Evolutionary conservation across 2,329 filamentous ascomycete species (phyloP).

Genomic region (Nemania bipapillata): DNA sequence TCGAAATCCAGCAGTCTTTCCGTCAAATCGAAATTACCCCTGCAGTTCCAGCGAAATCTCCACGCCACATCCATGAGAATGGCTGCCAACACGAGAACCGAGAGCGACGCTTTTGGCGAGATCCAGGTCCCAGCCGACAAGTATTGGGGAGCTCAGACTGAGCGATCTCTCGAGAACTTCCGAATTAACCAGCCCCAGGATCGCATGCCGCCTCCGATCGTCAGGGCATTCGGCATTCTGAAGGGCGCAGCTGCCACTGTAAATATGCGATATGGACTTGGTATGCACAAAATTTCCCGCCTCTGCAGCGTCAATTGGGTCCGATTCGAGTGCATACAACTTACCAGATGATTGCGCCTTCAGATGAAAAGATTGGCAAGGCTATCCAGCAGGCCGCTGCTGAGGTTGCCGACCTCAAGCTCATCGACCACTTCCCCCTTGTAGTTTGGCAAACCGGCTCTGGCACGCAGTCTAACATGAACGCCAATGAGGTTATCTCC

Average conservation of each 20-base stretch:
- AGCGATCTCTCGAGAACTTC: slow-evolving; percentile 97
- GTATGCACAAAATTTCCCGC: slow-evolving; percentile 57
- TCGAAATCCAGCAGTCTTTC: slow-evolving; percentile 38
- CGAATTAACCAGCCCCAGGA: slow-evolving; percentile 99
- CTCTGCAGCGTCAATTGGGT: slow-evolving; percentile 25
- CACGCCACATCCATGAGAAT: slow-evolving; percentile 62
- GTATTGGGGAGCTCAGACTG: slow-evolving; percentile 98
- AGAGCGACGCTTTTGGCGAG: slow-evolving; percentile 98
- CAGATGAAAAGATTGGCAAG: slow-evolving; percentile 87
- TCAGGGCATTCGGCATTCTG: slow-evolving; percentile 94
- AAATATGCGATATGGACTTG: slow-evolving; percentile 94
- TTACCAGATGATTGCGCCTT: slow-evolving; percentile 46
- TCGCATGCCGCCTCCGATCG: slow-evolving; percentile 92
- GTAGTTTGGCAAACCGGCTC: slow-evolving; percentile 99
- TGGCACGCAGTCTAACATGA: slow-evolving; percentile 99
- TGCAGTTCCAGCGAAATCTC: slow-evolving; percentile 53
- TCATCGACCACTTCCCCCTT: slow-evolving; percentile 96
- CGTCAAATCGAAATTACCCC: slow-evolving; percentile 42
- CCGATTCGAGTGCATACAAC: slow-evolving; percentile 28
- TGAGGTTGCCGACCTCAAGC: slow-evolving; percentile 92
- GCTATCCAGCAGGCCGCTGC: slow-evolving; percentile 94
- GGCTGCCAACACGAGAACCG: slow-evolving; percentile 74
- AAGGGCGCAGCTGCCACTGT: slow-evolving; percentile 96
- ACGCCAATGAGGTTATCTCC: slow-evolving; percentile 99
- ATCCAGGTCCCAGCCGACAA: slow-evolving; percentile 90